Evolutionary conservation across 345 rosid genomes (phyloP), one percentile per base, ranked within the genome.

Genomic region (Firmiana major): DNA sequence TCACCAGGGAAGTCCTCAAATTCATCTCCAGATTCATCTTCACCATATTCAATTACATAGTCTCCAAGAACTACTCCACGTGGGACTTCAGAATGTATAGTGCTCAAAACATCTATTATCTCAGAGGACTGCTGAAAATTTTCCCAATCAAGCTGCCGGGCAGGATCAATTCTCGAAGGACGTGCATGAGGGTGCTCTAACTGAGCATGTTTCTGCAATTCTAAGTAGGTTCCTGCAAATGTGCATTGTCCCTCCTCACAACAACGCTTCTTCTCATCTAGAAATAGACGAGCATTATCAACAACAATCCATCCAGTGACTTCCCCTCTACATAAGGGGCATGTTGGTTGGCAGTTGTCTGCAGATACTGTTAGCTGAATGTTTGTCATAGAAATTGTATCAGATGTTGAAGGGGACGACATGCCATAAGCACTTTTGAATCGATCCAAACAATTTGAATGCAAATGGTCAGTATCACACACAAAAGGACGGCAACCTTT

Each of bases 61-160:
- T 96, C 99, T 38, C 99, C 98, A 83, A 96, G 83, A 83, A 96
- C 97, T 45, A 93, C 97, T 3, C 97, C 98, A 1, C 94, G 92
- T 0, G 98, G 99, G 48, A 91, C 97, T 82, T 96, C 99, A 0
- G 99, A 93, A 85, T 93, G 97, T 80, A 96, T 96, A 15, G 98
- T 93, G 89, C 97, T 93, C 89, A 93, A 81, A 73, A 96, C 98
- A 77, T 96, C 98, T 26, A 93, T 88, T 24, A 93, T 96, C 82
- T 96, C 99, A 40, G 98, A 92, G 0, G 98, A 93, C 79, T 93
- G 99, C 90, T 96, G 98, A 83, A 96, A 93, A 84, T 91, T 96
- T 54, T 93, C 98, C 97, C 99, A 96, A 75, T 93, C 99, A 65
- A 93, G 97, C 81, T 88, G 90, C 75, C 95, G 84, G 4, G 95